Percentiles rank a stretch among this genome's conserved stretches.
Conservation (phyloP, 176 grass and related monocot species). For the Hyparrhenia diplandra region DNA sequence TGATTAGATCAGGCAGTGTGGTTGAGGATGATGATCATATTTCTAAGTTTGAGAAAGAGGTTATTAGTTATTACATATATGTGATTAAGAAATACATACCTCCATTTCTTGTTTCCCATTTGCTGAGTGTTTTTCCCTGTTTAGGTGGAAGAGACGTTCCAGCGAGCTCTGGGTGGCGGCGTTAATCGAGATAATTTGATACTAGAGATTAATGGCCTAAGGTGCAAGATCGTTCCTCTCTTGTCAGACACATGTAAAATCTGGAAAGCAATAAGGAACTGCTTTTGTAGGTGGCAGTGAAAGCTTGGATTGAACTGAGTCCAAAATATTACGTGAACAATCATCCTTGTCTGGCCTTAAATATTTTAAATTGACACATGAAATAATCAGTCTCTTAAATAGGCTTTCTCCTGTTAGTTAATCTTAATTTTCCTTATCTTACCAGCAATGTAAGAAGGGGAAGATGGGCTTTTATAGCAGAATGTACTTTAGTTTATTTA, state of each 20-base stretch:
- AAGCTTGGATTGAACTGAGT: neutral
- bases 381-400: neutral
- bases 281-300: neutral
- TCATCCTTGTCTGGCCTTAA: neutral
- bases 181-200: slow-evolving; percentile 78
- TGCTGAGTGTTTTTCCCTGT: slow-evolving; percentile 23
- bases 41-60: slow-evolving; percentile 90
- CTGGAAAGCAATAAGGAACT: neutral
- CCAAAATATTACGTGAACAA: neutral
- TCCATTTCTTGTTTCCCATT: slow-evolving; percentile 7
- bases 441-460: neutral
- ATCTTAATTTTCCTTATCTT: neutral
- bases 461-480: neutral
- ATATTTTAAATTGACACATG: slow-evolving; percentile 6
- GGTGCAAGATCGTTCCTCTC: slow-evolving; percentile 48
- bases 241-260: neutral
- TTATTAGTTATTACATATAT: slow-evolving; percentile 32
- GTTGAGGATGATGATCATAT: slow-evolving; percentile 62
- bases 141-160: slow-evolving; percentile 97
- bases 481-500: neutral
- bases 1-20: slow-evolving; percentile 29
- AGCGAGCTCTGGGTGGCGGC: slow-evolving; percentile 62
- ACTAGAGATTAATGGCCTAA: slow-evolving; percentile 89
- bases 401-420: neutral
- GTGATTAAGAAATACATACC: neutral